phyloP scores from a whole-genome alignment of 1,139 yeast species.

The Geotrichum bryndzae region DNA sequence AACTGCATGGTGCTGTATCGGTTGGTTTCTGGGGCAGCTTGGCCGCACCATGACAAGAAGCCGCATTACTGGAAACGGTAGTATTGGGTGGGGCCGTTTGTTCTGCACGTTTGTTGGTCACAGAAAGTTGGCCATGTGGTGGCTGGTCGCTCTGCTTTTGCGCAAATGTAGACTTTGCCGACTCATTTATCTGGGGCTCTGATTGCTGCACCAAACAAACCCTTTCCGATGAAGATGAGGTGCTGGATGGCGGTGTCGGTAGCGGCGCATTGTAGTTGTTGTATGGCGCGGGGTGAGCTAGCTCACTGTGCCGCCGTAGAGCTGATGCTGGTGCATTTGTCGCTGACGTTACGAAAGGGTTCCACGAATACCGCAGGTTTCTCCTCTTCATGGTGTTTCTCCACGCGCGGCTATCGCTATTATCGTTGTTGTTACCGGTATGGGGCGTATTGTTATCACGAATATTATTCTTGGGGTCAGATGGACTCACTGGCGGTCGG shows the following conservation, averaged over 20 bases:
- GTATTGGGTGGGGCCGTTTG: background rate
- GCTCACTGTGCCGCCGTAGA: background rate
- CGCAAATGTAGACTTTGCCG: background rate
- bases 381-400: background rate
- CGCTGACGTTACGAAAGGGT: background rate
- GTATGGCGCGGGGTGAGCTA: background rate
- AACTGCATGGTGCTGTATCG: background rate
- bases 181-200: conserved; percentile 6
- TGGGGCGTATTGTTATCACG: too few species aligned
- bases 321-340: background rate
- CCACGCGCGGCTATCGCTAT: background rate
- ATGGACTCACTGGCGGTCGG: background rate
- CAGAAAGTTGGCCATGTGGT: background rate
- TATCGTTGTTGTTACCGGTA: background rate
- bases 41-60: background rate
- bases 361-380: background rate
- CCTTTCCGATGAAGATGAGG: conserved; percentile 15
- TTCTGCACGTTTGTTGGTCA: background rate
- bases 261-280: background rate
- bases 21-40: background rate
- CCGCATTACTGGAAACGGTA: background rate
- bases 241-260: background rate
- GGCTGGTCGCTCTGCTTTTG: conserved; percentile 11
- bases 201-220: too few species aligned
- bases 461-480: background rate